phyloP scores from a whole-genome alignment of 73 alveolate genomes.

The Blepharisma stoltei region DNA sequence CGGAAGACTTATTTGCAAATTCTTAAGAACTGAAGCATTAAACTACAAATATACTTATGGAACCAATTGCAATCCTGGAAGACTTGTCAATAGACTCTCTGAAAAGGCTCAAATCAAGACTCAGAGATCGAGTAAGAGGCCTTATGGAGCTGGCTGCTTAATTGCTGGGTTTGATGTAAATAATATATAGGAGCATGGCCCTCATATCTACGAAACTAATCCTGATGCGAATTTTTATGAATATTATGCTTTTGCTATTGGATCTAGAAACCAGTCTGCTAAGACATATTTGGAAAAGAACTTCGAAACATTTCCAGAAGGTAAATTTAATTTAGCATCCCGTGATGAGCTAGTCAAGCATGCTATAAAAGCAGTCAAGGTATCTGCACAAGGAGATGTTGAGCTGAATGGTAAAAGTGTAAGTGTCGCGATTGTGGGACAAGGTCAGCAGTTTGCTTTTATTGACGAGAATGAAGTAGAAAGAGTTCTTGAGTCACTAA shows the following conservation, averaged over 20 bases:
- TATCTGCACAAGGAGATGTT: conserved; percentile 49
- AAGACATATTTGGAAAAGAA: conserved; percentile 91
- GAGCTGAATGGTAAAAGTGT: conserved; percentile 59
- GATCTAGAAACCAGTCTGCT: conserved; percentile 88
- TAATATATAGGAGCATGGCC: conserved; percentile 64
- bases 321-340: conserved; percentile 22
- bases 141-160: conserved; percentile 94
- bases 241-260: conserved; percentile 75
- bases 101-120: conserved; percentile 69
- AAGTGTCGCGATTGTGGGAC: conserved; percentile 58
- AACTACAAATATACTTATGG: conserved; percentile 86
- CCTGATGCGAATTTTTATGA: conserved; percentile 31
- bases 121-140: conserved; percentile 83
- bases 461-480: conserved; percentile 39
- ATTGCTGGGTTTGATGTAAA: conserved; percentile 80
- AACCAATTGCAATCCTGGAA: conserved; percentile 78
- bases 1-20: conserved; percentile 89
- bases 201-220: conserved; percentile 52
- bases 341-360: conserved; percentile 49
- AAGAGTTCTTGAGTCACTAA: not conserved
- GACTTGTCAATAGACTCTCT: conserved; percentile 80
- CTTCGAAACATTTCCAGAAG: conserved; percentile 61
- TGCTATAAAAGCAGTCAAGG: conserved; percentile 61
- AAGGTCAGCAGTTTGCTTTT: conserved; percentile 37
- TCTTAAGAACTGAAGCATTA: conserved; percentile 90